Percentiles rank a stretch among this genome's conserved stretches.
Evolutionary conservation across 2,329 filamentous ascomycete genomes (phyloP).

Genomic region (Neopestalotiopsis sp.): DNA sequence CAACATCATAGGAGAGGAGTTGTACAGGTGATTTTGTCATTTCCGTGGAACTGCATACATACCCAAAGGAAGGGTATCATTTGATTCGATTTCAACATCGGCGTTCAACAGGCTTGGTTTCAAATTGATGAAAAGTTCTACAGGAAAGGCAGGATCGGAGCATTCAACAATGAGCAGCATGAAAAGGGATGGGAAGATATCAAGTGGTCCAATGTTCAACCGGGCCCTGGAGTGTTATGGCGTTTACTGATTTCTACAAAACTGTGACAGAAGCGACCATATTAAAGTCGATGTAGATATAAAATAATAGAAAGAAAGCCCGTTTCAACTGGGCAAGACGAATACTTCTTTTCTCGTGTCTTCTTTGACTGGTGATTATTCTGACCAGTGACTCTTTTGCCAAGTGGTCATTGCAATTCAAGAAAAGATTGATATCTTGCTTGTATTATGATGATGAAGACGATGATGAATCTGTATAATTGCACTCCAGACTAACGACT

Average conservation of each 20-base stretch:
- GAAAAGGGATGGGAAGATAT: constrained; percentile 40
- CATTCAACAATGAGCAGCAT: constrained; percentile 42
- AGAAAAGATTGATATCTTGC: too few species aligned
- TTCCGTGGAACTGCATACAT: constrained; percentile 41
- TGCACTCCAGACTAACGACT: constrained; percentile 14
- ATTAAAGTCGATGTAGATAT: constrained; percentile 26
- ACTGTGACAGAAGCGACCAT: constrained; percentile 29
- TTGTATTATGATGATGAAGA: constrained; percentile 20
- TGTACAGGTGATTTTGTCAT: constrained; percentile 30
- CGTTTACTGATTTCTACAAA: constrained; percentile 38
- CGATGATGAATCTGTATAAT: constrained; percentile 20
- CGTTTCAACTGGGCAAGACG: constrained; percentile 36
- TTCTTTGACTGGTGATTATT: not conserved
- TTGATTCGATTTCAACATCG: constrained; percentile 65
- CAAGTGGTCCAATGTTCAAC: constrained; percentile 39
- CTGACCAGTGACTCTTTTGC: too few species aligned
- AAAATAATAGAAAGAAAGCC: constrained; percentile 21
- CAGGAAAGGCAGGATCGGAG: constrained; percentile 36
- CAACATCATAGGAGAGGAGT: constrained; percentile 33
- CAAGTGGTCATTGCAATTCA: too few species aligned
- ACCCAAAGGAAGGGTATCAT: constrained; percentile 31
- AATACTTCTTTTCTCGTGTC: not conserved
- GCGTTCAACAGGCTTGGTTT: constrained; percentile 49
- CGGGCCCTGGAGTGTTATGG: constrained; percentile 37
- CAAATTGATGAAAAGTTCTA: constrained; percentile 37